Percentiles rank a stretch among this genome's conserved stretches.
Evolutionary conservation across 345 rosid genomes (phyloP).

Genomic region (Boechera retrofracta): DNA sequence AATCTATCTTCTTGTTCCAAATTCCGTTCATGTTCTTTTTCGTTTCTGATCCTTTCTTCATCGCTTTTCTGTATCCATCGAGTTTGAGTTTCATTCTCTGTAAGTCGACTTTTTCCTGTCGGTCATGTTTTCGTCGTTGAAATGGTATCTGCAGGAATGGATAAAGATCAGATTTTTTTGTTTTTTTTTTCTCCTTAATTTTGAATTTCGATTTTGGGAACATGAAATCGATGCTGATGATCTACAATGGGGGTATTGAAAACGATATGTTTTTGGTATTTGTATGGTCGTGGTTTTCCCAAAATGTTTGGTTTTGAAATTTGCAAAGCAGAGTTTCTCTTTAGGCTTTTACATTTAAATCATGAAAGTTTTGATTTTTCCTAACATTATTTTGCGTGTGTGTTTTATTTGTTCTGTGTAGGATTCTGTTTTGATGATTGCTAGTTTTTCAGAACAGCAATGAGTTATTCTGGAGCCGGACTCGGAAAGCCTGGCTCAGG

Average conservation of each 20-base stretch:
- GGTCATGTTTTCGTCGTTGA: constrained; percentile 15
- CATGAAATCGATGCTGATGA: constrained; percentile 15
- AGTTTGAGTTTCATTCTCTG: constrained; percentile 23
- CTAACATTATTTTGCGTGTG: not conserved
- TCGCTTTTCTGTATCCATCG: not conserved
- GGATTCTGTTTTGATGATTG: constrained; percentile 46
- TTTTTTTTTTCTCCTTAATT: not conserved
- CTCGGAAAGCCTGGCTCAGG: constrained; percentile 64
- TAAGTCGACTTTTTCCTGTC: constrained; percentile 23
- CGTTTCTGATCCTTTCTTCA: constrained; percentile 3
- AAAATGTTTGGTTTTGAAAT: constrained; percentile 17
- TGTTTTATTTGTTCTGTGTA: constrained; percentile 16
- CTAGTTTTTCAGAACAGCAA: constrained; percentile 49
- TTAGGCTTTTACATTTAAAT: not conserved
- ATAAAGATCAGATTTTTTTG: not conserved
- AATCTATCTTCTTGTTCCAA: constrained; percentile 9
- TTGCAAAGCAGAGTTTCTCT: constrained; percentile 21
- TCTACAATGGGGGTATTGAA: constrained; percentile 6
- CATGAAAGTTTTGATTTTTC: not conserved
- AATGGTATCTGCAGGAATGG: constrained; percentile 16
- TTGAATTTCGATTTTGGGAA: not conserved
- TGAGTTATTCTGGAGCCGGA: constrained; percentile 60
- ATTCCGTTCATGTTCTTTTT: not conserved
- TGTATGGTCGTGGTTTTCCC: not conserved
- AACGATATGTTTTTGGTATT: constrained; percentile 9